Evolutionary conservation across 2,329 filamentous ascomycete species (phyloP).

Genomic region (Diaporthe humulicola): DNA sequence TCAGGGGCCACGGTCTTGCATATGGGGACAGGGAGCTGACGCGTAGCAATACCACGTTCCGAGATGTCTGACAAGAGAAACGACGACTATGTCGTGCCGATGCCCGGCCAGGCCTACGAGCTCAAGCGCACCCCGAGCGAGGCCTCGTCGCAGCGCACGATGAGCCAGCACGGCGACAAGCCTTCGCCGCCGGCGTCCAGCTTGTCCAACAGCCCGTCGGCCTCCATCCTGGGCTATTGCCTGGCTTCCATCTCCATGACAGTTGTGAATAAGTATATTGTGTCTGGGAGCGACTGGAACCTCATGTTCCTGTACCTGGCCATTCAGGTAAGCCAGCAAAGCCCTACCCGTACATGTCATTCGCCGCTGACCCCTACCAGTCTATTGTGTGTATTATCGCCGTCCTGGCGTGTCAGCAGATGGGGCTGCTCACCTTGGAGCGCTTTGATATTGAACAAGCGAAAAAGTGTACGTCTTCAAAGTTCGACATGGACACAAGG

Average conservation of each 20-base stretch:
- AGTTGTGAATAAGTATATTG: slow-evolving; percentile 97
- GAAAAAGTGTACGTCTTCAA: slow-evolving; percentile 81
- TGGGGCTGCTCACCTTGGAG: slow-evolving; percentile 84
- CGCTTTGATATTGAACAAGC: slow-evolving; percentile 89
- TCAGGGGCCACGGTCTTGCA: background rate
- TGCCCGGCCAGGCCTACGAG: slow-evolving; percentile 65
- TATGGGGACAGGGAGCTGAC: background rate
- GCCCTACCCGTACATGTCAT: slow-evolving; percentile 35
- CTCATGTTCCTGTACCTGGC: slow-evolving; percentile 94
- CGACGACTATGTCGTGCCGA: slow-evolving; percentile 80
- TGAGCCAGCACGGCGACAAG: slow-evolving; percentile 46
- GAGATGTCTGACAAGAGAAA: slow-evolving; percentile 90
- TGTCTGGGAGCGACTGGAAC: slow-evolving; percentile 92
- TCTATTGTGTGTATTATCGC: slow-evolving; percentile 88
- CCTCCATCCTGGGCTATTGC: slow-evolving; percentile 92
- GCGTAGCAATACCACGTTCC: background rate
- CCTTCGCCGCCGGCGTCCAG: slow-evolving; percentile 56
- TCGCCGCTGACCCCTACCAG: slow-evolving; percentile 58
- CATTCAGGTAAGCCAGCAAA: slow-evolving; percentile 78
- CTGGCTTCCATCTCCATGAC: slow-evolving; percentile 97
- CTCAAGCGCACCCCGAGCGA: slow-evolving; percentile 56
- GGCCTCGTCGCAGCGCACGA: slow-evolving; percentile 55
- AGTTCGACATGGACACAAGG: no score
- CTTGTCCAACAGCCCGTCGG: slow-evolving; percentile 79
- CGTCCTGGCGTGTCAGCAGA: slow-evolving; percentile 84